A percentile compares a stretch with the other conserved stretches of the same genome.
These are phyloP conservation scores for Ophiocordyceps sinensis DNA, from an alignment of 2,329 filamentous ascomycete species.

Conservation along the genomic window DNA sequence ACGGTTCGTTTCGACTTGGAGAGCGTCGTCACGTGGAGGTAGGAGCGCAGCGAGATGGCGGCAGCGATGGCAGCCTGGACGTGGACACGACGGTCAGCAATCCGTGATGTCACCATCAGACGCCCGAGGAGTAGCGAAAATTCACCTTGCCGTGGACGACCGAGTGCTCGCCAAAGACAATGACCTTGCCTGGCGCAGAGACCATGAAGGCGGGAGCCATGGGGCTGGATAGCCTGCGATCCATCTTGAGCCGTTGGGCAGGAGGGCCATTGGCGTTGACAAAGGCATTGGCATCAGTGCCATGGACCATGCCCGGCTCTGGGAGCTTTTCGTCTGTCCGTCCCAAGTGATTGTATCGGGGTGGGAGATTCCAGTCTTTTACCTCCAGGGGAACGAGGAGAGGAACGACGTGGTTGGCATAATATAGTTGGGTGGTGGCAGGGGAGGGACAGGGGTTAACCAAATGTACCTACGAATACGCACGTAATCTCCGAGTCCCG, in stretches of 20 bases:
- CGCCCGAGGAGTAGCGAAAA: too few species aligned
- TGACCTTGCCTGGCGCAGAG: slow-evolving; percentile 93
- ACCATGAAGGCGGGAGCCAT: slow-evolving; percentile 93
- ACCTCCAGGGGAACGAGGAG: too few species aligned
- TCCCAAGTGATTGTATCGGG: too few species aligned
- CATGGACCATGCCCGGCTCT: not conserved
- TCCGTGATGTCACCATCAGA: too few species aligned
- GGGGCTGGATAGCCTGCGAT: slow-evolving; percentile 45
- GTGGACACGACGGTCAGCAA: too few species aligned
- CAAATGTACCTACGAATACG: too few species aligned
- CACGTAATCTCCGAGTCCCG: too few species aligned
- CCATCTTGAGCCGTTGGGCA: slow-evolving; percentile 22
- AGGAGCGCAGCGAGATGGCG: slow-evolving; percentile 86
- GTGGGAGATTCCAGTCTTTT: too few species aligned
- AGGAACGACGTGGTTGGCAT: too few species aligned
- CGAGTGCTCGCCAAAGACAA: slow-evolving; percentile 93
- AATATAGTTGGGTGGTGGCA: too few species aligned
- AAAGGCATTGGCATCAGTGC: slow-evolving; percentile 8
- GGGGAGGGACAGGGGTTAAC: too few species aligned
- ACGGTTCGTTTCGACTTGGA: slow-evolving; percentile 86
- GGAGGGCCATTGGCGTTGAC: slow-evolving; percentile 20
- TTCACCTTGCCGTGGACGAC: slow-evolving; percentile 90
- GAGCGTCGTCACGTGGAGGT: slow-evolving; percentile 86
- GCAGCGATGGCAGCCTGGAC: slow-evolving; percentile 76
- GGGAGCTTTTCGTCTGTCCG: too few species aligned